These are phyloP conservation scores for Arthroderma sp. DNA, from an alignment of 2,329 filamentous ascomycete genomes.

Conservation along the genomic window DNA sequence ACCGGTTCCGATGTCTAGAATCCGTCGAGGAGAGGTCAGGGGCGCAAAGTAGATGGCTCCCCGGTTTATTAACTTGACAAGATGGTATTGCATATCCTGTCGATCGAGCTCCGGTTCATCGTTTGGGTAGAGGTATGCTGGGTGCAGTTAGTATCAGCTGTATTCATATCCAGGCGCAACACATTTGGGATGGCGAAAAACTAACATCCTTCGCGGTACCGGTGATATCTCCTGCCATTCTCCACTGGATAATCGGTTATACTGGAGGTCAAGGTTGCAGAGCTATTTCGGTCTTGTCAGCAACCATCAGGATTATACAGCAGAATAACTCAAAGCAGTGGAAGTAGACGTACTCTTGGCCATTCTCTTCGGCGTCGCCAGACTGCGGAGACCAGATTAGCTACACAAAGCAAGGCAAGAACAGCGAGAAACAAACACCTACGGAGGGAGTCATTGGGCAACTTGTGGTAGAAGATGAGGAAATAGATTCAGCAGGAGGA, in stretches of 20 bases:
- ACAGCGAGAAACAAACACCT: too few relatives aligned
- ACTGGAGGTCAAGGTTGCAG: slow-evolving; percentile 6
- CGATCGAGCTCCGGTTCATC: slow-evolving; percentile 43
- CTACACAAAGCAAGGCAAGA: too few relatives aligned
- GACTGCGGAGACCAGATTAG: too few relatives aligned
- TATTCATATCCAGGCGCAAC: not conserved
- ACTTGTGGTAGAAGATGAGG: too few relatives aligned
- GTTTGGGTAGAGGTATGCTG: slow-evolving; percentile 35
- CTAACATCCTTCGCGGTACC: slow-evolving; percentile 28
- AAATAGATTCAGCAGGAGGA: too few relatives aligned
- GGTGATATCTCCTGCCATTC: slow-evolving; percentile 32
- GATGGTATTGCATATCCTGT: slow-evolving; percentile 42
- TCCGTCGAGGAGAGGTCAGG: slow-evolving; percentile 28
- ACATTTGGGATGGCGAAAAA: not conserved
- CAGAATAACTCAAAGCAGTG: too few relatives aligned
- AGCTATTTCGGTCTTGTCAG: not conserved
- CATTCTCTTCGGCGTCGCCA: too few relatives aligned
- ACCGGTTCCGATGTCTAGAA: slow-evolving; percentile 48
- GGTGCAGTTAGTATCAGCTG: not conserved
- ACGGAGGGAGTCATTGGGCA: too few relatives aligned
- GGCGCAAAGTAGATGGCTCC: slow-evolving; percentile 36
- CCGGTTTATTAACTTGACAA: slow-evolving; percentile 36
- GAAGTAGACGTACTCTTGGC: too few relatives aligned
- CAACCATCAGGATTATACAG: too few relatives aligned
- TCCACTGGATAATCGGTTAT: slow-evolving; percentile 14